phyloP scores from a whole-genome alignment of 495 filamentous ascomycete genomes.

The Podospora fimiseda region DNA sequence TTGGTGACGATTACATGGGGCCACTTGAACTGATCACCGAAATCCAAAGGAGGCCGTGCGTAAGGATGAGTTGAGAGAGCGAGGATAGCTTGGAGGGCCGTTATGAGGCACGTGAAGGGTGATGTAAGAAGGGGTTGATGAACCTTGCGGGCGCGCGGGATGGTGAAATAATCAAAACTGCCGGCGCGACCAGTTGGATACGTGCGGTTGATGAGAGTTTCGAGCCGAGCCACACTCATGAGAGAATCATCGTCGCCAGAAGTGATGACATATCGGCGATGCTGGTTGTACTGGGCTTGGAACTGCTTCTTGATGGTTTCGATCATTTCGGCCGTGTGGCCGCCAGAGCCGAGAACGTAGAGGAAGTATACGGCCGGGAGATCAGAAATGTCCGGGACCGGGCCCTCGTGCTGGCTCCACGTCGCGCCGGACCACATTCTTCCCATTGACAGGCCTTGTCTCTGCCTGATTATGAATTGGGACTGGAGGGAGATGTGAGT shows the following conservation, averaged over 20 bases:
- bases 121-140: conserved; percentile 72
- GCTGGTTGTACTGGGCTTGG: conserved; percentile 41
- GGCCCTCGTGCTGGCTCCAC: not conserved
- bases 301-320: conserved; percentile 57
- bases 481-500: conserved; percentile 14
- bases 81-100: conserved; percentile 50
- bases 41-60: conserved; percentile 27
- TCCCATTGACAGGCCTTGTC: not conserved
- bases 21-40: conserved; percentile 29
- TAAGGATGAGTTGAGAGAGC: conserved; percentile 30
- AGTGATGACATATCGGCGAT: conserved; percentile 77
- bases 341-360: conserved; percentile 83
- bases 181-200: conserved; percentile 24
- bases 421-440: conserved; percentile 1
- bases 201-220: conserved; percentile 22
- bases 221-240: conserved; percentile 29
- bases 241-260: conserved; percentile 67
- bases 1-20: conserved; percentile 70
- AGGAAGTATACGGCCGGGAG: conserved; percentile 58
- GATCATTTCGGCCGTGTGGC: conserved; percentile 92
- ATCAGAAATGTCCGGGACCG: conserved; percentile 11
- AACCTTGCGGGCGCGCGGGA: conserved; percentile 66
- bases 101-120: conserved; percentile 45
- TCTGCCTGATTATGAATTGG: conserved; percentile 12
- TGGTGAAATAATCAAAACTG: conserved; percentile 51